A percentile compares a stretch with the other conserved stretches of the same genome.
phyloP scores from a whole-genome alignment of 345 rosid species.

The Conringia planisiliqua region DNA sequence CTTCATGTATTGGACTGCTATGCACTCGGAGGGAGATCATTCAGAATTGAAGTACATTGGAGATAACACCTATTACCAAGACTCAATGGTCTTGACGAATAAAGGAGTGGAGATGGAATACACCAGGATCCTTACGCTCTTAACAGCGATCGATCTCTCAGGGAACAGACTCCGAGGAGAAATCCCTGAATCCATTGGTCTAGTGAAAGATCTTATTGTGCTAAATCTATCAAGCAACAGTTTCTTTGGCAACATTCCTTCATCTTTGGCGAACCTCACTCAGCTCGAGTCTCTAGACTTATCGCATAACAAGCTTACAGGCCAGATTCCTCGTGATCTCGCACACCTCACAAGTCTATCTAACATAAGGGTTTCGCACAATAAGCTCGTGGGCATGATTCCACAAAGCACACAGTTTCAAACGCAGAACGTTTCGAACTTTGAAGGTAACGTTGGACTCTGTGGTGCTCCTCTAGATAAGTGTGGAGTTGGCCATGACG shows the following conservation, averaged over 20 bases:
- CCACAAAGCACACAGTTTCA: background rate
- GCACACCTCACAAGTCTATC: background rate
- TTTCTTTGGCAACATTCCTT: background rate
- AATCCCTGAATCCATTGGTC: constrained; percentile 9
- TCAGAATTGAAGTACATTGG: background rate
- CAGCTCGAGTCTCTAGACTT: constrained; percentile 11
- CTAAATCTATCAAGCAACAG: background rate
- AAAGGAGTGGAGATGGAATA: background rate
- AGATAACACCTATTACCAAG: background rate
- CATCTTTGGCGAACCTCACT: background rate
- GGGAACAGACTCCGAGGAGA: background rate
- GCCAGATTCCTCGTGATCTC: background rate
- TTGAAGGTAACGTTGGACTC: background rate
- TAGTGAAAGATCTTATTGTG: background rate
- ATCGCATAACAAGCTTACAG: constrained; percentile 7
- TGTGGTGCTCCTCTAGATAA: constrained; percentile 2
- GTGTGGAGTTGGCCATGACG: background rate
- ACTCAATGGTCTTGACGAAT: background rate
- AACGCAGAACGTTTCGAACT: background rate
- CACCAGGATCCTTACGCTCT: background rate
- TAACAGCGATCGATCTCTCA: background rate
- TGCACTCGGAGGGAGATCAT: background rate
- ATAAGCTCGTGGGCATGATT: background rate
- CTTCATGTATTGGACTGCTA: background rate
- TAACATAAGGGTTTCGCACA: background rate